Percentiles rank a stretch among this genome's conserved stretches.
Conservation (phyloP, 768 basidiomycete genomes). For the Gloeophyllum trabeum region DNA sequence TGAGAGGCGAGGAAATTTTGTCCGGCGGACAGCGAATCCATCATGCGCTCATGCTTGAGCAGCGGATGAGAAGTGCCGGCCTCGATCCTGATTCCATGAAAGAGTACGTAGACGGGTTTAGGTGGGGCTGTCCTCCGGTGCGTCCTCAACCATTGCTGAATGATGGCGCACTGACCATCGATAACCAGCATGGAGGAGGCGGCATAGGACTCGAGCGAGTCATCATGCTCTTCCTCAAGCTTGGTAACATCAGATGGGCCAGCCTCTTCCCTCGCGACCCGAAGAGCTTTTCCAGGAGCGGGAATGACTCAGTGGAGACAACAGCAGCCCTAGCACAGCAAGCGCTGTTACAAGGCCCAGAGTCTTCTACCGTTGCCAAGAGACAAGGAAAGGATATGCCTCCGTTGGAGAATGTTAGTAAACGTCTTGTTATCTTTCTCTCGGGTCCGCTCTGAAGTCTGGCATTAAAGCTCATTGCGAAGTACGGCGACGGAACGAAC, state of each 20-base stretch:
- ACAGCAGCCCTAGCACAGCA: slow-evolving; percentile 11
- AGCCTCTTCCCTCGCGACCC: slow-evolving; percentile 39
- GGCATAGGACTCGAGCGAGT: slow-evolving; percentile 23
- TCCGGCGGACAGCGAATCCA: slow-evolving; percentile 43
- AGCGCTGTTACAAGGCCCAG: slow-evolving; percentile 17
- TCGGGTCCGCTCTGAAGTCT: not conserved
- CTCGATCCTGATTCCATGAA: slow-evolving; percentile 32
- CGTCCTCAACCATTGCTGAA: too few species aligned
- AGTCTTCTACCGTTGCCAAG: slow-evolving; percentile 14
- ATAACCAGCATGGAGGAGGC: too few species aligned
- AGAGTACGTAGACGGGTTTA: slow-evolving; percentile 39
- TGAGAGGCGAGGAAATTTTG: slow-evolving; percentile 43
- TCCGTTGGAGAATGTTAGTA: slow-evolving; percentile 19
- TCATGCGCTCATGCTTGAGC: slow-evolving; percentile 26
- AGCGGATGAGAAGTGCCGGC: slow-evolving; percentile 23
- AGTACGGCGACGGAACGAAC: slow-evolving; percentile 57
- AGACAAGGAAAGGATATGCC: slow-evolving; percentile 13
- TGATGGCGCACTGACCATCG: too few species aligned
- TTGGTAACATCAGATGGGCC: slow-evolving; percentile 32
- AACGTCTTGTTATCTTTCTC: not conserved
- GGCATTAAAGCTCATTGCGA: slow-evolving; percentile 47
- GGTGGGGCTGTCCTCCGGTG: slow-evolving; percentile 36
- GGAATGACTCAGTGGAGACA: slow-evolving; percentile 14
- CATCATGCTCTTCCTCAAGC: slow-evolving; percentile 37
- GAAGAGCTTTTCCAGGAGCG: slow-evolving; percentile 5